These are phyloP conservation scores for Tausonia pullulans DNA, from an alignment of 1,284 basidiomycete species.

Conservation along the genomic window DNA sequence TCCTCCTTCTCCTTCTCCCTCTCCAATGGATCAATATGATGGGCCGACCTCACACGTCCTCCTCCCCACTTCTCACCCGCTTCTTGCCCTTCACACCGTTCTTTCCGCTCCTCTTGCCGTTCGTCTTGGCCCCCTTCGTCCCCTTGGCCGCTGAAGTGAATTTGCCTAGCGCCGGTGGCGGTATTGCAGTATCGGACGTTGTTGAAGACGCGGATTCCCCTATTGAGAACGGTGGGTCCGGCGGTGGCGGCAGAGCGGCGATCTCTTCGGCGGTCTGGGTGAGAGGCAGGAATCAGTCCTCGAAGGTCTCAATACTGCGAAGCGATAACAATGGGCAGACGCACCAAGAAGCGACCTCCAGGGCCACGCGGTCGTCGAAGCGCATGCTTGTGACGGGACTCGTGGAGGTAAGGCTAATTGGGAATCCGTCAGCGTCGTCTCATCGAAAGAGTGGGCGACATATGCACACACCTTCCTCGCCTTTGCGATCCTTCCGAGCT, in stretches of 20 bases:
- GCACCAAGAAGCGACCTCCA: slow-evolving; percentile 75
- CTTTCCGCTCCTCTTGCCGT: neutral
- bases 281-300: neutral
- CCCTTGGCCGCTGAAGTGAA: neutral
- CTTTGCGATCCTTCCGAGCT: slow-evolving; percentile 77
- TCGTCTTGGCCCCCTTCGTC: neutral
- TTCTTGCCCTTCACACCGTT: neutral
- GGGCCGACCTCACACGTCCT: too few species aligned
- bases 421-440: neutral
- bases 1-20: too few species aligned
- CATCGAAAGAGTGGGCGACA: neutral
- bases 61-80: too few species aligned
- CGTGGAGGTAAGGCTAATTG: slow-evolving; percentile 82
- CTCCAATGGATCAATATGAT: too few species aligned
- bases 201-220: neutral
- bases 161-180: neutral
- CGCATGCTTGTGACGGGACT: slow-evolving; percentile 93
- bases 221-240: neutral
- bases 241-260: slow-evolving; percentile 12
- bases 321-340: neutral
- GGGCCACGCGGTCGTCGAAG: slow-evolving; percentile 93
- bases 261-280: slow-evolving; percentile 16
- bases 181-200: neutral
- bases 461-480: slow-evolving; percentile 64
- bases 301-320: neutral